Evolutionary conservation across 1,139 yeast species (phyloP).

Genomic region (Nadsonia starkeyi-henricii): DNA sequence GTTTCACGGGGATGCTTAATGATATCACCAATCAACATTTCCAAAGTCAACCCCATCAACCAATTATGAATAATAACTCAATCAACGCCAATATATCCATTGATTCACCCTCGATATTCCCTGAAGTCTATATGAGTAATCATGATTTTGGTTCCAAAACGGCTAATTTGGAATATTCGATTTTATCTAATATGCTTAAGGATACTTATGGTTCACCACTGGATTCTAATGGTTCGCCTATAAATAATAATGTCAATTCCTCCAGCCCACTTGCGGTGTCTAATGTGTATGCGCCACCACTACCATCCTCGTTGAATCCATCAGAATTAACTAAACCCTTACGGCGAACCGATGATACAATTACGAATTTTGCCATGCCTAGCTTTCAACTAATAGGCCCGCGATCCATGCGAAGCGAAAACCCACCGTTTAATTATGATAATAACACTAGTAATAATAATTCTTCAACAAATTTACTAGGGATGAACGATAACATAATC

Average conservation of each 20-base stretch:
- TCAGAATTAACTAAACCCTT: too few species aligned
- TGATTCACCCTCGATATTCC: slow-evolving; percentile 1
- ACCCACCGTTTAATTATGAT: neutral
- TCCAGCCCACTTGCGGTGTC: slow-evolving; percentile 3
- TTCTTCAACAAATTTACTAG: too few species aligned
- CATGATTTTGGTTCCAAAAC: slow-evolving; percentile 53
- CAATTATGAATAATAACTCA: neutral
- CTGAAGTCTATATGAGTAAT: neutral
- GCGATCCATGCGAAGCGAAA: neutral
- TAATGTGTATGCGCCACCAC: too few species aligned
- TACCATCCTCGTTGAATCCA: too few species aligned
- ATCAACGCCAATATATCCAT: slow-evolving; percentile 3
- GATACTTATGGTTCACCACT: slow-evolving; percentile 9
- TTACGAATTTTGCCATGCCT: neutral
- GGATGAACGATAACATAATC: neutral
- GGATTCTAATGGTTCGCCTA: slow-evolving; percentile 5
- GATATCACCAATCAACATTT: neutral
- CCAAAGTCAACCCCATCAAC: neutral
- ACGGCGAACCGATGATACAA: too few species aligned
- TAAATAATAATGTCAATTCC: slow-evolving; percentile 6
- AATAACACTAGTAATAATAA: too few species aligned
- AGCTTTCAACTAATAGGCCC: neutral
- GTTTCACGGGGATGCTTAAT: neutral
- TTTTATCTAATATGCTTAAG: slow-evolving; percentile 54
- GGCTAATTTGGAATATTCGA: slow-evolving; percentile 70